Base-by-base conservation (phyloP, 202 grass and related monocot genomes). In the Brachypodium distachyon region DNA sequence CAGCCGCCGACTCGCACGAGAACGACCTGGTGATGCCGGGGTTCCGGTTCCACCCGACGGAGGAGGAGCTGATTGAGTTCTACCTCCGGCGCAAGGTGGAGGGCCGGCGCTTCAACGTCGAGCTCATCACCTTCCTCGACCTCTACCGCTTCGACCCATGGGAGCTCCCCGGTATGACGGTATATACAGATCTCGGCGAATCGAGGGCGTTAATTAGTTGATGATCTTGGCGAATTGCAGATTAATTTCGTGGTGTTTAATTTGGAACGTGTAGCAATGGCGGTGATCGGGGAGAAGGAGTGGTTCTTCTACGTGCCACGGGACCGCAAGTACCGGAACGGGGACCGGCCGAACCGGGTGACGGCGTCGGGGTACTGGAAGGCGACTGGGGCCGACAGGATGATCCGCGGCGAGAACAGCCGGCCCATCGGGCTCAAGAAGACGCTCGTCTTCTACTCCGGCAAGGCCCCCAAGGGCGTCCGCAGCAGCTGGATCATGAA, bases 31-130 rank as follows among this genome's bases (percentile, higher is more conserved):
- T 97, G 74, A 97, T 97, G 93, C 93, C 93, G 22, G 93, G 93
- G 12, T 97, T 97, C 74, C 93, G 93, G 36, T 97, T 97, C 87
- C 93, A 97, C 78, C 93, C 93, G 3, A 97, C 93, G 36, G 93
- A 97, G 82, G 93, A 97, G 83, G 93, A 97, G 84, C 84, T 97
- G 53, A 97, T 97, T 84, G 93, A 93, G 69, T 97, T 97, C 81
- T 97, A 97, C 81, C 90, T 97, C 81, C 76, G 93, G 50, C 85
- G 93, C 46, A 97, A 97, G 85, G 90, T 97, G 26, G 93, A 97
- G 77, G 93, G 93, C 62, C 87, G 74, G 59, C 91, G 80, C 57
- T 97, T 97, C 88, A 97, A 93, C 82, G 88, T 97, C 29, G 93
- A 97, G 78, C 86, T 97, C 74, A 97, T 97, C 76, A 90, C 88